Evolutionary conservation across 805 yeast genomes (phyloP).

Genomic region (Hyphopichia homilentoma): DNA sequence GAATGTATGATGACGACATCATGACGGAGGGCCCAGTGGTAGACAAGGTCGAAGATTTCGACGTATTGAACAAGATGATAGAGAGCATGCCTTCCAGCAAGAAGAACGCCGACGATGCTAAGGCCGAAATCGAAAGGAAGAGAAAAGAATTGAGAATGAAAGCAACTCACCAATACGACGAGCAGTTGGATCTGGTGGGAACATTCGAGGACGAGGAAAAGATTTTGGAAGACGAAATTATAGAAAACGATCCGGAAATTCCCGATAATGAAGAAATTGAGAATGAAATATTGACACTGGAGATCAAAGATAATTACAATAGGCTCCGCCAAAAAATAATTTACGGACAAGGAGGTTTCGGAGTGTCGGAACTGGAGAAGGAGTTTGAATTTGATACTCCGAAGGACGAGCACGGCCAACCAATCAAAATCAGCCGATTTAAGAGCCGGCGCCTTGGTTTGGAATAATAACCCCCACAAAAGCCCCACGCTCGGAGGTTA

Average conservation of each 20-base stretch:
- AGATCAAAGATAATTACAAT: constrained; percentile 55
- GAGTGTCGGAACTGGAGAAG: constrained; percentile 42
- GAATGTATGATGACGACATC: constrained; percentile 59
- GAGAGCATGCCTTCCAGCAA: constrained; percentile 26
- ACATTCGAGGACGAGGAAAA: constrained; percentile 36
- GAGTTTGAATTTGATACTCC: constrained; percentile 68
- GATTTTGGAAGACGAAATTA: constrained; percentile 38
- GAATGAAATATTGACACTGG: constrained; percentile 19
- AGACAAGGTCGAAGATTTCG: constrained; percentile 52
- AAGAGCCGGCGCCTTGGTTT: too few species aligned
- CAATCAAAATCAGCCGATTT: constrained; percentile 61
- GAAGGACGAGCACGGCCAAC: constrained; percentile 59
- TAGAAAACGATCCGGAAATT: constrained; percentile 28
- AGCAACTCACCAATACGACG: constrained; percentile 16
- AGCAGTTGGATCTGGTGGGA: not conserved
- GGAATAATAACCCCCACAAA: too few species aligned
- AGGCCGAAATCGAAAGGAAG: constrained; percentile 2
- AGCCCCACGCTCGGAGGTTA: too few species aligned
- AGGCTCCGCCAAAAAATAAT: constrained; percentile 49
- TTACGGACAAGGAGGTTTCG: constrained; percentile 36
- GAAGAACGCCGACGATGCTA: constrained; percentile 7
- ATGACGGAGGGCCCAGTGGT: constrained; percentile 54
- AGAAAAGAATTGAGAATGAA: constrained; percentile 6
- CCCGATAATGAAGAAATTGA: constrained; percentile 18
- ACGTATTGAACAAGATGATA: constrained; percentile 44